phyloP scores from a whole-genome alignment of 345 rosid species.

The Angophora floribunda region DNA sequence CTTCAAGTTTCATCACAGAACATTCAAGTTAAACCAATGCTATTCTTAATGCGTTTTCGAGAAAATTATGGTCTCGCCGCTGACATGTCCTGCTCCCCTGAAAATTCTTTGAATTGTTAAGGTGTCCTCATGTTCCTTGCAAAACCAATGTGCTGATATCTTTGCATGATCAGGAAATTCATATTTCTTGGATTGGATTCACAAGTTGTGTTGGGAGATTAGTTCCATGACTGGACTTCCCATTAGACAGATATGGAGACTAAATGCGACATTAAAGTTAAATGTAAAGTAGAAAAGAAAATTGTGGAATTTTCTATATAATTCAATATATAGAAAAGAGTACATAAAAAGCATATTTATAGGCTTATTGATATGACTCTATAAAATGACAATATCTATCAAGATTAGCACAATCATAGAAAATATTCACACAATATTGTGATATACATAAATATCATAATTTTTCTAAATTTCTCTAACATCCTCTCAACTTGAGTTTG shows the following conservation, averaged over 20 bases:
- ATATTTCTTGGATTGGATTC: neutral
- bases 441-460: too few species aligned
- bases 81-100: neutral
- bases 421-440: too few species aligned
- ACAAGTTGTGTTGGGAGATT: neutral
- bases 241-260: neutral
- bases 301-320: too few species aligned
- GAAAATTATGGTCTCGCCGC: neutral
- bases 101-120: neutral
- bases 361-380: too few species aligned
- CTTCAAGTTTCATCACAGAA: neutral
- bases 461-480: too few species aligned
- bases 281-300: too few species aligned
- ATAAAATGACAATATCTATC: too few species aligned
- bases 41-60: neutral
- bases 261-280: too few species aligned
- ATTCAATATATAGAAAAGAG: too few species aligned
- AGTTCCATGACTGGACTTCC: neutral
- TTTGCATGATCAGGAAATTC: neutral
- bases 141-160: neutral
- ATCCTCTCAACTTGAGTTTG: too few species aligned
- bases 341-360: too few species aligned
- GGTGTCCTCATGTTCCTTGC: neutral
- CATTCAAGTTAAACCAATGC: neutral
- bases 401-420: too few species aligned